Evolutionary conservation across 1,139 yeast species (phyloP).

Genomic region (Candida glucosophila): DNA sequence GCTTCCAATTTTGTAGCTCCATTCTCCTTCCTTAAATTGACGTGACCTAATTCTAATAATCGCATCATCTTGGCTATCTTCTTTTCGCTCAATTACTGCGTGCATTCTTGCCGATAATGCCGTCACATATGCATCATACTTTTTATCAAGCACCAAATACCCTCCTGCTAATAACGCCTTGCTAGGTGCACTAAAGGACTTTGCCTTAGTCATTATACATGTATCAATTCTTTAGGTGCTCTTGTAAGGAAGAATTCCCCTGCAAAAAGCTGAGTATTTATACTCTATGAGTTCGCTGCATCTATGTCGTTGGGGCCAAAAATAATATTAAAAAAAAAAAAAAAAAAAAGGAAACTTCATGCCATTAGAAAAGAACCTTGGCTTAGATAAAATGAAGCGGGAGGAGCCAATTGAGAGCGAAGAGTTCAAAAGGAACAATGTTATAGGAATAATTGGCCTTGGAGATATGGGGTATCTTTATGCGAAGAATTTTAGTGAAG

Average conservation of each 20-base stretch:
- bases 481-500: constrained; percentile 66
- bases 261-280: too few relatives aligned
- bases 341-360: background rate
- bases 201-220: too few relatives aligned
- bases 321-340: too few relatives aligned
- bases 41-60: constrained; percentile 56
- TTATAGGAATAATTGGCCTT: constrained; percentile 84
- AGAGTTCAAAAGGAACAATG: constrained; percentile 24
- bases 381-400: constrained; percentile 1
- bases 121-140: constrained; percentile 68
- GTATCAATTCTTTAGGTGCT: background rate
- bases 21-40: constrained; percentile 64
- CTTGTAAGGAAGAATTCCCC: too few relatives aligned
- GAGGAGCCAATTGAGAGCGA: constrained; percentile 6
- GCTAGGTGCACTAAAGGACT: constrained; percentile 80
- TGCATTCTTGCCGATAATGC: constrained; percentile 90
- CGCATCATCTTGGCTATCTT: constrained; percentile 2
- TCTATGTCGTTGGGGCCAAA: too few relatives aligned
- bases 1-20: constrained; percentile 48
- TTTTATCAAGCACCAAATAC: constrained; percentile 76
- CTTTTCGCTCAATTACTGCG: constrained; percentile 38
- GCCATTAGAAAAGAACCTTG: background rate
- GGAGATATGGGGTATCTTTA: constrained; percentile 96
- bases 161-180: constrained; percentile 95
- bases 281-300: too few relatives aligned